phyloP scores from a whole-genome alignment of 2,329 filamentous ascomycete genomes.

The Aspergillus neotritici region DNA sequence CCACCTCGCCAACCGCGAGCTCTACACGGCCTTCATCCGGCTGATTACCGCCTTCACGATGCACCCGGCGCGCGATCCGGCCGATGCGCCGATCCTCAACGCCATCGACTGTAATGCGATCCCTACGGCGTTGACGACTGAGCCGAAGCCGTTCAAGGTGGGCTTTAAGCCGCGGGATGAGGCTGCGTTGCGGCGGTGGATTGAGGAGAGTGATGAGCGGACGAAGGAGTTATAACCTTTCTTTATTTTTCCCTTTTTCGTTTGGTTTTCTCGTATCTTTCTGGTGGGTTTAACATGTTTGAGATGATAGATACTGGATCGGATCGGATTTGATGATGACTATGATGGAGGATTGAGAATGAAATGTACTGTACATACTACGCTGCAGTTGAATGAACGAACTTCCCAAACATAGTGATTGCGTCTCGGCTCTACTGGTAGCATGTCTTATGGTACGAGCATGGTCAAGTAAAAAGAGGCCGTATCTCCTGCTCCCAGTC shows the following conservation, averaged over 20 bases:
- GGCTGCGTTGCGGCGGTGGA: slow-evolving; percentile 47
- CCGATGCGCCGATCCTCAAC: slow-evolving; percentile 51
- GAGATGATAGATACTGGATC: too few species aligned
- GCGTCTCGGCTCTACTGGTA: too few species aligned
- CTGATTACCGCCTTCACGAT: slow-evolving; percentile 56
- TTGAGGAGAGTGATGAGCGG: slow-evolving; percentile 48
- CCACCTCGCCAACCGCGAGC: slow-evolving; percentile 58
- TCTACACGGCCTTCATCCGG: slow-evolving; percentile 56
- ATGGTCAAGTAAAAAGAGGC: not conserved
- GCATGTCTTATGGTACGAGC: too few species aligned
- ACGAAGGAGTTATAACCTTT: slow-evolving; percentile 42
- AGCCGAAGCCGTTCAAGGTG: slow-evolving; percentile 60
- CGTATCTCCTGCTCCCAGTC: slow-evolving; percentile 15
- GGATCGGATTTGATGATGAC: too few species aligned
- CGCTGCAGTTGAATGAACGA: too few species aligned
- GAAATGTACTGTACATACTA: too few species aligned
- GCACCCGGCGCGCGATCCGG: slow-evolving; percentile 41
- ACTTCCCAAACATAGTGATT: too few species aligned
- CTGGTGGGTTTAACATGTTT: too few species aligned
- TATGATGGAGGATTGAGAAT: too few species aligned
- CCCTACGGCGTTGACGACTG: slow-evolving; percentile 55
- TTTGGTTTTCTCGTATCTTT: too few species aligned
- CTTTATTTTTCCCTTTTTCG: not conserved
- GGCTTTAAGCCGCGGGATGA: slow-evolving; percentile 48
- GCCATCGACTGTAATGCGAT: slow-evolving; percentile 53